phyloP scores from a whole-genome alignment of 306 rosid genomes.

The Begonia fuchsioides region DNA sequence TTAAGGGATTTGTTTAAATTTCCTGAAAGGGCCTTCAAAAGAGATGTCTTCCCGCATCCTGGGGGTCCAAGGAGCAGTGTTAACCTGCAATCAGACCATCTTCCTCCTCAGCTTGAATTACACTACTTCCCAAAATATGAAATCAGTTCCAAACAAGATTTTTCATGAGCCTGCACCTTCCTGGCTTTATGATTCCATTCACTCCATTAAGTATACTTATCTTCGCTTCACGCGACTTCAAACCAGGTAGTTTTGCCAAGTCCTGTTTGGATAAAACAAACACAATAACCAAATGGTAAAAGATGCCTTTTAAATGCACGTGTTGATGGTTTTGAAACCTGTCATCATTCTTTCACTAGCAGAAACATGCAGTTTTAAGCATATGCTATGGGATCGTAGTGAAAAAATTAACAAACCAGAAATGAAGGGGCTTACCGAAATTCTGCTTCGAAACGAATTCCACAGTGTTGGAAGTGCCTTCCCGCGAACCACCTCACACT shows the following conservation, averaged over 20 bases:
- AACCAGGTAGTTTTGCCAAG: conserved; percentile 8
- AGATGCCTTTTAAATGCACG: too few species aligned
- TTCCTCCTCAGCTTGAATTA: too few species aligned
- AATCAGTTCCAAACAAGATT: too few species aligned
- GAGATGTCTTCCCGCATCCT: conserved; percentile 36
- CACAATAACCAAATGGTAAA: too few species aligned
- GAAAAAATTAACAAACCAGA: too few species aligned
- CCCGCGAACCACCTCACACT: conserved; percentile 50
- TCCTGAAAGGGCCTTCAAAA: conserved; percentile 25
- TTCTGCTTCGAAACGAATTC: conserved; percentile 34
- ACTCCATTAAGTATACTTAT: conserved; percentile 19
- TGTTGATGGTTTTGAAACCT: too few species aligned
- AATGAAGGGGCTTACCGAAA: too few species aligned
- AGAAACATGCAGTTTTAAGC: too few species aligned
- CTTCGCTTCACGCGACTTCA: conserved; percentile 13
- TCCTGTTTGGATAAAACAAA: conserved; percentile 7
- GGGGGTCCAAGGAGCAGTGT: conserved; percentile 39
- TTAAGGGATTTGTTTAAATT: conserved; percentile 20
- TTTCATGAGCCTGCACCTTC: conserved; percentile 15
- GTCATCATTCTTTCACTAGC: too few species aligned
- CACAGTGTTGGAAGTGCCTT: conserved; percentile 59
- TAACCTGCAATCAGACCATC: conserved; percentile 13
- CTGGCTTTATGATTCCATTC: conserved; percentile 30
- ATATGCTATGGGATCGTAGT: too few species aligned
- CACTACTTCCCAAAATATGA: too few species aligned